Percentiles rank a stretch among this genome's conserved stretches.
Conservation (phyloP, 164 flowering plant genomes). For the Tetracentron sinense region DNA sequence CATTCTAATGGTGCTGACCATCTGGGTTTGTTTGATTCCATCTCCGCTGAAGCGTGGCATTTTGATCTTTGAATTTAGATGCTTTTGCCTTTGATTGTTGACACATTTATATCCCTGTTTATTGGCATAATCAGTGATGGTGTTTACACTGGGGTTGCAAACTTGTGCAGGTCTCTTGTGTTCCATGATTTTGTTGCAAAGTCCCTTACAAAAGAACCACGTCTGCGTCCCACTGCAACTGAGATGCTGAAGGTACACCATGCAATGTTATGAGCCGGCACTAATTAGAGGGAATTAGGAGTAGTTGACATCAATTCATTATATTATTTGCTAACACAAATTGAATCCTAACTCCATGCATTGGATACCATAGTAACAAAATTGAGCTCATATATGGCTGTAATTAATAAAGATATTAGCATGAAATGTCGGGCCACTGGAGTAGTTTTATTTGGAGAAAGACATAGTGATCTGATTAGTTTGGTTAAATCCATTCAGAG, state of each 20-base stretch:
- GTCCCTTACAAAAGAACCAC: constrained; percentile 93
- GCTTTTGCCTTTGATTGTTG: not conserved
- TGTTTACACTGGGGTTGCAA: not conserved
- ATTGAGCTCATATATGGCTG: no score
- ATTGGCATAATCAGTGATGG: not conserved
- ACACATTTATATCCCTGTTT: not conserved
- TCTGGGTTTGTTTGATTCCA: no score
- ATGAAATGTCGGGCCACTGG: no score
- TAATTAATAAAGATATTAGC: no score
- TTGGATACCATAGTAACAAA: no score
- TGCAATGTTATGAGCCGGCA: not conserved
- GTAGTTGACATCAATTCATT: not conserved
- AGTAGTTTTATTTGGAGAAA: no score
- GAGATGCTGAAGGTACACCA: constrained; percentile 85
- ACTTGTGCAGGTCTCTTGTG: constrained; percentile 72
- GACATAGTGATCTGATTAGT: no score
- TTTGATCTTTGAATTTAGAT: not conserved
- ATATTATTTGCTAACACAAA: not conserved
- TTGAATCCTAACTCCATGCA: not conserved
- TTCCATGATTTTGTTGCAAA: constrained; percentile 98
- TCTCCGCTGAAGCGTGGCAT: no score
- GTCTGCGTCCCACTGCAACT: constrained; percentile 82
- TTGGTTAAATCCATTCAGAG: no score
- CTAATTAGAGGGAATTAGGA: not conserved
- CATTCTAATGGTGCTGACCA: no score